Percentiles rank a stretch among this genome's conserved stretches.
Conservation (phyloP, 495 filamentous ascomycete genomes). For the Physcia stellaris region DNA sequence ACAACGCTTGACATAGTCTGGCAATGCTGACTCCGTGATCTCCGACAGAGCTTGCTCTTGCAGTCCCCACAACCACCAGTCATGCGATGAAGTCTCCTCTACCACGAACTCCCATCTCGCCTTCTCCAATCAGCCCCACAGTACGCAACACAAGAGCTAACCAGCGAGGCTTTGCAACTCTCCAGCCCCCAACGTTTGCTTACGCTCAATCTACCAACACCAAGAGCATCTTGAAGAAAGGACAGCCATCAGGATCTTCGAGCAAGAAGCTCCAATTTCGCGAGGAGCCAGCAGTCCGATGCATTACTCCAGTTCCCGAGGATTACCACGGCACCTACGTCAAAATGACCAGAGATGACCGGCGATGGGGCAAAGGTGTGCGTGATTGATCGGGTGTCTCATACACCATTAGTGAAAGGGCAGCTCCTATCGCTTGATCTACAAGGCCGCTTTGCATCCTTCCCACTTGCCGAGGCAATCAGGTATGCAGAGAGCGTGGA, state of each 20-base stretch:
- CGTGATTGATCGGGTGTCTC: too few species aligned
- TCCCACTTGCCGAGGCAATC: too few species aligned
- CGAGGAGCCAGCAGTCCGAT: conserved; percentile 33
- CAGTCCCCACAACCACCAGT: conserved; percentile 28
- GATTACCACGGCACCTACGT: conserved; percentile 39
- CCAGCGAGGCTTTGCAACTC: conserved; percentile 24
- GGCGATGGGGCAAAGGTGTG: conserved; percentile 26
- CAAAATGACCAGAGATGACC: conserved; percentile 36
- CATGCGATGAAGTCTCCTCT: conserved; percentile 31
- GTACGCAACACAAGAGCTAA: conserved; percentile 22
- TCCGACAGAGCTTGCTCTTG: conserved; percentile 35
- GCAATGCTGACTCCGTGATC: conserved; percentile 28
- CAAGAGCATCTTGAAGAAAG: conserved; percentile 41
- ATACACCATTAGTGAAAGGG: too few species aligned
- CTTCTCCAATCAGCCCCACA: conserved; percentile 28
- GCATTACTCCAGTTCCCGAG: conserved; percentile 37
- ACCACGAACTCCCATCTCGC: conserved; percentile 33
- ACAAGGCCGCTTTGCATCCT: too few species aligned
- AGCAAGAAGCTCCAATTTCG: conserved; percentile 35
- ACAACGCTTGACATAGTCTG: too few species aligned
- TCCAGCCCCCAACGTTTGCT: conserved; percentile 27
- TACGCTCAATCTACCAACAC: conserved; percentile 34
- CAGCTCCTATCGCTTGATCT: too few species aligned
- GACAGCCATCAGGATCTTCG: conserved; percentile 7
- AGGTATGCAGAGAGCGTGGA: too few species aligned